Evolutionary conservation across 2,329 filamentous ascomycete genomes (phyloP).

Genomic region (Penicillium sumatraense): DNA sequence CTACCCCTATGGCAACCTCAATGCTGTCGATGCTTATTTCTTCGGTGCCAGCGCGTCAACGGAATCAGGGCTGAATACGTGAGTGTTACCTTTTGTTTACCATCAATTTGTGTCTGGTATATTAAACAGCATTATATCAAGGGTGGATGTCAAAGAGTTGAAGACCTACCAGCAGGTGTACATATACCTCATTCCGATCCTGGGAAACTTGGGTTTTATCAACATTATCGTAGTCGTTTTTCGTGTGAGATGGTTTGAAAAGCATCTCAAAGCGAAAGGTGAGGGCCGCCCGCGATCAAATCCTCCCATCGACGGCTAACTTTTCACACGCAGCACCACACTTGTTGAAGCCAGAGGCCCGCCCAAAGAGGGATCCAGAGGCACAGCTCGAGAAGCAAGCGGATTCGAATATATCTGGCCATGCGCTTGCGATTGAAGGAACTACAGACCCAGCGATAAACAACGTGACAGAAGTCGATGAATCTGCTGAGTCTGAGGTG

Average conservation of each 20-base stretch:
- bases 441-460: neutral
- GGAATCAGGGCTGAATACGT: constrained; percentile 58
- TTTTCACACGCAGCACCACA: constrained; percentile 3
- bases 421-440: neutral
- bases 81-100: constrained; percentile 18
- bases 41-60: constrained; percentile 56
- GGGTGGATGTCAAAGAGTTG: constrained; percentile 56
- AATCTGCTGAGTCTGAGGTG: neutral
- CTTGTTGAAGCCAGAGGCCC: constrained; percentile 1
- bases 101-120: neutral
- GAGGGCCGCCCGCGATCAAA: neutral
- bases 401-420: neutral
- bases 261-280: constrained; percentile 48
- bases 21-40: constrained; percentile 55
- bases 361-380: constrained; percentile 1
- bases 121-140: constrained; percentile 26
- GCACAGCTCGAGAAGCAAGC: neutral
- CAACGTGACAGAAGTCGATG: neutral
- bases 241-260: constrained; percentile 56
- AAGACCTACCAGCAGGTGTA: constrained; percentile 58
- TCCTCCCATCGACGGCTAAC: neutral
- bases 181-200: constrained; percentile 55
- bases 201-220: constrained; percentile 56
- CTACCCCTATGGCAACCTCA: constrained; percentile 46
- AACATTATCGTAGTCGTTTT: constrained; percentile 56